Conservation (phyloP, 108 stramenopile species). For the Aureococcus anophagefferens region DNA sequence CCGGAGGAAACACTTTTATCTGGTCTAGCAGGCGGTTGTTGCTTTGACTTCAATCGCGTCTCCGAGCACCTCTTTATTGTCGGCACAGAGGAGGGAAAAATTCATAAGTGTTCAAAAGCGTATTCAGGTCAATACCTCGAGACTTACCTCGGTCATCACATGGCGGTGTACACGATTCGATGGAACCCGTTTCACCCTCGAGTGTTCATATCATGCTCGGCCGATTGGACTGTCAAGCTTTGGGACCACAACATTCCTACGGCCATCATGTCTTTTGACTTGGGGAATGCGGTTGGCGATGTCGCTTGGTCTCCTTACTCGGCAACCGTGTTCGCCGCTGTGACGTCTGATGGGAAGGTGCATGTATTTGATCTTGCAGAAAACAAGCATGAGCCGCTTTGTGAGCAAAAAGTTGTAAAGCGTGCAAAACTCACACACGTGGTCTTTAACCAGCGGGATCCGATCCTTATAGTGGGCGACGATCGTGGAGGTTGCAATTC, state of each 20-base stretch:
- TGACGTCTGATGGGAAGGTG: constrained; percentile 76
- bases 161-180: constrained; percentile 68
- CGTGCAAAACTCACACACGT: constrained; percentile 69
- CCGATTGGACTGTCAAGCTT: constrained; percentile 70
- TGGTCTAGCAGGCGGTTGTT: constrained; percentile 76
- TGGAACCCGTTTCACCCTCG: constrained; percentile 83
- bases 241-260: constrained; percentile 72
- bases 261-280: constrained; percentile 66
- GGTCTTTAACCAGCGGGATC: constrained; percentile 56
- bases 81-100: constrained; percentile 79
- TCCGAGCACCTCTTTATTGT: constrained; percentile 73
- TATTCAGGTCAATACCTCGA: constrained; percentile 81
- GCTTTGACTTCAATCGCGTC: constrained; percentile 72
- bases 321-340: constrained; percentile 75
- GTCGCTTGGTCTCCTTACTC: constrained; percentile 79
- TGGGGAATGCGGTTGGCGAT: constrained; percentile 77
- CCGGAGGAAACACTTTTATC: constrained; percentile 53
- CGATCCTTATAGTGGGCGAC: constrained; percentile 72
- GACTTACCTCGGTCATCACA: constrained; percentile 77
- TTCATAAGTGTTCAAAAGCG: constrained; percentile 80
- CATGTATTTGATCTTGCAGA: constrained; percentile 77
- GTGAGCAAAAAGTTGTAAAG: constrained; percentile 75
- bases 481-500: constrained; percentile 68
- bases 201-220: constrained; percentile 67
- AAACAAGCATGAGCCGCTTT: constrained; percentile 79